Base-by-base conservation (phyloP, 2,329 filamentous ascomycete species). In the Arachnomyces sp. region DNA sequence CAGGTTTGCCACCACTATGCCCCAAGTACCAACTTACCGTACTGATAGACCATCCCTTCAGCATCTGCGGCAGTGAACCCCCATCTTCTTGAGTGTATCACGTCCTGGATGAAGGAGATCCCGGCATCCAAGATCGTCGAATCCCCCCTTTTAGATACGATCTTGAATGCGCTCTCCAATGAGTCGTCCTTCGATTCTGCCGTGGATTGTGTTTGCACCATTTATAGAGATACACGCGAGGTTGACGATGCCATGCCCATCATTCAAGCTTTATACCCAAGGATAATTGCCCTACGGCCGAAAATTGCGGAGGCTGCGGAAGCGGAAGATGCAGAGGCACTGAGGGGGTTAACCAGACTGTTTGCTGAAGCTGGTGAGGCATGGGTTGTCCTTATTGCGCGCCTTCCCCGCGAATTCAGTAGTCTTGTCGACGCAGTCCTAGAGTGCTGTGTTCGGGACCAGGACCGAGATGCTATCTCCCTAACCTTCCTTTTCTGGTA, bases 401-500 rank as follows among this genome's bases (percentile, higher is more conserved):
- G 92, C 36, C 74, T 94, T 53, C 87, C 92, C 0, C 63, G 68
- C 11, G 79, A 89, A 37, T 96, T 96, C 68, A 77, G 84, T 30
- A 79, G 78, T 8, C 72, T 98, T 4, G 90, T 98, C 8, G 88
- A 95, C 54, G 80, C 84, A 5, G 80, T 98, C 12, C 73, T 96
- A n/a, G 89, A 96, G 65, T 94, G 88, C 56, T 89, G 86, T 45
- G 78, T 83, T 8, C 77, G 84, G 50, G 92, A 98, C 61, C 81
- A 80, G 58, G 90, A 95, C 39, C 79, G 84, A 46, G 92, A 98
- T 50, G 87, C 89, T 3, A 88, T 98, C 47, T 85, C 87, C 39
- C 80, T 92, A 54, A 98, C 93, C 0, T 98, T 98, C 65, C 80
- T 79, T 50, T 96, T 98, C 67, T 98, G 92, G 92, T 96, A 93